phyloP scores from a whole-genome alignment of 306 rosid species.

The Sindora glabra region DNA sequence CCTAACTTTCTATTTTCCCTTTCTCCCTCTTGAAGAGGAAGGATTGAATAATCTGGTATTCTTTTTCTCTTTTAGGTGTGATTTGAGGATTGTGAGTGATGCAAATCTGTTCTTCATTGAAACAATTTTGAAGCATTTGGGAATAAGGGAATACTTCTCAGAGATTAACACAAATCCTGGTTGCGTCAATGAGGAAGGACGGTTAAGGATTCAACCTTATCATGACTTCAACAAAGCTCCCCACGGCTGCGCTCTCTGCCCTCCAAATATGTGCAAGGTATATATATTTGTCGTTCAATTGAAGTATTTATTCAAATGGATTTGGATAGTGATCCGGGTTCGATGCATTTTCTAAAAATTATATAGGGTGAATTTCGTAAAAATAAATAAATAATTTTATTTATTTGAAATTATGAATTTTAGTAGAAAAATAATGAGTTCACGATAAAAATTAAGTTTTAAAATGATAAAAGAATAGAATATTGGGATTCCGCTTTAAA shows the following conservation, averaged over 20 bases:
- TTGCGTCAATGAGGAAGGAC: slow-evolving; percentile 55
- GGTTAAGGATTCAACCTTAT: slow-evolving; percentile 44
- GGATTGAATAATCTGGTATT: neutral
- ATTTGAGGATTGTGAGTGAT: slow-evolving; percentile 72
- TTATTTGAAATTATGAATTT: no score
- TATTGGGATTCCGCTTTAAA: no score
- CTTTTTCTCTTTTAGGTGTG: slow-evolving; percentile 50
- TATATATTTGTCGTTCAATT: neutral
- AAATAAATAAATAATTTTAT: no score
- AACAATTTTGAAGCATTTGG: slow-evolving; percentile 58
- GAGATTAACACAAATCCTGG: slow-evolving; percentile 69
- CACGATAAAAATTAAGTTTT: no score
- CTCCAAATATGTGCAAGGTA: slow-evolving; percentile 94
- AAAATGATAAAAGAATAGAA: no score
- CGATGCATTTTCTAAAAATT: no score
- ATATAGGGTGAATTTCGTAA: no score
- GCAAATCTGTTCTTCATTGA: slow-evolving; percentile 71
- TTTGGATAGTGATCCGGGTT: no score
- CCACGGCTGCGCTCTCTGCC: slow-evolving; percentile 58
- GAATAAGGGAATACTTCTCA: slow-evolving; percentile 50
- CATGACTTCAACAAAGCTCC: slow-evolving; percentile 47
- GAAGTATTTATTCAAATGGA: no score
- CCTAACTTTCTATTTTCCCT: neutral
- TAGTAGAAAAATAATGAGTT: no score
- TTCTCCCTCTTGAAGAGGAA: neutral